These are phyloP conservation scores for Cardamine occulta DNA, from an alignment of 345 rosid species.

Conservation along the genomic window DNA sequence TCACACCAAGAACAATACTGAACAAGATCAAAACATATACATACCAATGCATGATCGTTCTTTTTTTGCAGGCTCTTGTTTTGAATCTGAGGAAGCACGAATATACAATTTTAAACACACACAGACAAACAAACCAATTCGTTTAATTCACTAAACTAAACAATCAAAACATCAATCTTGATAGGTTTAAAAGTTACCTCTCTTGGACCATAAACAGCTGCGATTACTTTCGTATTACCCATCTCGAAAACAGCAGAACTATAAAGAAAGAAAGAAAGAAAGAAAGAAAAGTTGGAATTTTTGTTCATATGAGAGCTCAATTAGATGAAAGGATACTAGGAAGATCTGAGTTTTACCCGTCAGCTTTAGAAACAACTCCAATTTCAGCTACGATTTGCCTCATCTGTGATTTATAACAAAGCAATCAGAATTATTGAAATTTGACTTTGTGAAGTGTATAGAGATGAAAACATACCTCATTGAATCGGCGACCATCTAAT, in stretches of 20 bases:
- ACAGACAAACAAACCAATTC: not conserved
- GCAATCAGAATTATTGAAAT: not conserved
- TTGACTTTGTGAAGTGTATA: not conserved
- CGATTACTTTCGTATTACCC: slow-evolving; percentile 96
- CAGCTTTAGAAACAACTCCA: slow-evolving; percentile 76
- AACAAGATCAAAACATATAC: slow-evolving; percentile 17
- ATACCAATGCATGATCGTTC: slow-evolving; percentile 73
- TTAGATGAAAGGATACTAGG: not conserved
- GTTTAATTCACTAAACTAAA: not conserved
- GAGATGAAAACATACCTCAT: slow-evolving; percentile 54
- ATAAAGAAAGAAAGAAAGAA: slow-evolving; percentile 1
- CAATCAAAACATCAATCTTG: slow-evolving; percentile 15
- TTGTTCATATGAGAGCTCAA: not conserved
- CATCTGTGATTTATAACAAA: slow-evolving; percentile 57
- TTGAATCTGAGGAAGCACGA: slow-evolving; percentile 58
- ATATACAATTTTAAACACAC: not conserved
- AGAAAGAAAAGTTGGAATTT: slow-evolving; percentile 3
- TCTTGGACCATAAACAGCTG: slow-evolving; percentile 96
- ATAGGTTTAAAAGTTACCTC: slow-evolving; percentile 54
- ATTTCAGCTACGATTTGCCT: slow-evolving; percentile 89
- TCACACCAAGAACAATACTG: not conserved
- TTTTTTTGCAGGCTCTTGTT: slow-evolving; percentile 73
- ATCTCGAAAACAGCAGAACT: slow-evolving; percentile 94
- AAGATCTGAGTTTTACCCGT: slow-evolving; percentile 55
- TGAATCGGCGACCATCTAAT: slow-evolving; percentile 81